phyloP scores from a whole-genome alignment of 345 rosid genomes.

The Euphorbia lathyris region DNA sequence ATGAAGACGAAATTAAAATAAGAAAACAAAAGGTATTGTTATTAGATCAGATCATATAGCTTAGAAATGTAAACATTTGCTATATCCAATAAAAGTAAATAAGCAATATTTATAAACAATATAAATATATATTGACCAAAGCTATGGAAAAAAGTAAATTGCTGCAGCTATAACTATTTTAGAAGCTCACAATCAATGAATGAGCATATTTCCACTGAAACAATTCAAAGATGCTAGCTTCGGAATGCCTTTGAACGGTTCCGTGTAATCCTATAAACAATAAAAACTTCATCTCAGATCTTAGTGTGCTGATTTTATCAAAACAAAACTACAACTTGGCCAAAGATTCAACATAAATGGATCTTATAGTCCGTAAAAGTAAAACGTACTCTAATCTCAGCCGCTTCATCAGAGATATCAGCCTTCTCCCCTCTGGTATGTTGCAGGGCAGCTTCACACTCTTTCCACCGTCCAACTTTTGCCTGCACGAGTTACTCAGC shows the following conservation, averaged over 20 bases:
- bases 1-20: too few relatives aligned
- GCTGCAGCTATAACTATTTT: neutral
- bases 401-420: slow-evolving; percentile 51
- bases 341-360: too few relatives aligned
- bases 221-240: slow-evolving; percentile 35
- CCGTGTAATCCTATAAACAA: slow-evolving; percentile 34
- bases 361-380: neutral
- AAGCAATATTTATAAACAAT: too few relatives aligned
- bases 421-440: slow-evolving; percentile 44
- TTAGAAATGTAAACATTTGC: too few relatives aligned
- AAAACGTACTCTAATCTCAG: slow-evolving; percentile 50
- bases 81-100: too few relatives aligned
- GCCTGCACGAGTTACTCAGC: slow-evolving; percentile 29
- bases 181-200: slow-evolving; percentile 34
- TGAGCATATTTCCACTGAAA: slow-evolving; percentile 41
- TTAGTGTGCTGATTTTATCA: neutral
- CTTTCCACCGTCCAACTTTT: slow-evolving; percentile 43
- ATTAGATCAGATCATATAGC: too few relatives aligned
- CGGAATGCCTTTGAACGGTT: slow-evolving; percentile 26
- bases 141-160: neutral
- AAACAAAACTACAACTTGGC: too few relatives aligned
- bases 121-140: too few relatives aligned
- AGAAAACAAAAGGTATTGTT: too few relatives aligned
- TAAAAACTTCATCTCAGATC: neutral
- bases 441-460: slow-evolving; percentile 47